phyloP scores from a whole-genome alignment of 2,329 filamentous ascomycete genomes.

The Stylonectria norvegica region DNA sequence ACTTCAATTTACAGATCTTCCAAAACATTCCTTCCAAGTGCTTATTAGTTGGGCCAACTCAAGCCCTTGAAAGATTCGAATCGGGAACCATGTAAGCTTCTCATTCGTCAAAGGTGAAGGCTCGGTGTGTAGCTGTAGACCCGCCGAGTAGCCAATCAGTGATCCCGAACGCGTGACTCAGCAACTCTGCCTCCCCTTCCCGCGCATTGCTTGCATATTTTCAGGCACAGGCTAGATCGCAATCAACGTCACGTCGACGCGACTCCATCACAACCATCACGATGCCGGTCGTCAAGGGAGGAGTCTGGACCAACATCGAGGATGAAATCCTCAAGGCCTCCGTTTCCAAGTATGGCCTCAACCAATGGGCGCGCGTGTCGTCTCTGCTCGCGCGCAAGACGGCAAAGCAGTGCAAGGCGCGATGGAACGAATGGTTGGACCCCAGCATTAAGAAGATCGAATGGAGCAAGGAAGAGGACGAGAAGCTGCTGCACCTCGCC shows the following conservation, averaged over 20 bases:
- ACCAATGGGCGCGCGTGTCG: conserved; percentile 98
- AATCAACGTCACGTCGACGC: conserved; percentile 15
- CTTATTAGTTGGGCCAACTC: too few species aligned
- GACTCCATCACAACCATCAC: conserved; percentile 24
- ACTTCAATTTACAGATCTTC: too few species aligned
- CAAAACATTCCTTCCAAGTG: too few species aligned
- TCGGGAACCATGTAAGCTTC: too few species aligned
- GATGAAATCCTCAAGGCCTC: conserved; percentile 97
- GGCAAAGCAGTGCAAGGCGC: conserved; percentile 97
- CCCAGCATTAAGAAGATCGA: conserved; percentile 98
- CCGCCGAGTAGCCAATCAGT: too few species aligned
- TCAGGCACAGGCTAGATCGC: conserved; percentile 23
- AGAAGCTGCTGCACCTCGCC: conserved; percentile 91
- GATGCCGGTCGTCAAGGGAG: conserved; percentile 73
- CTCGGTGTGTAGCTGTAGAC: too few species aligned
- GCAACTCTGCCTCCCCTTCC: conserved; percentile 13
- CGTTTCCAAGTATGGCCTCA: conserved; percentile 90
- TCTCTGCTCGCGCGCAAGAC: conserved; percentile 96
- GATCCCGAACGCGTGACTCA: too few species aligned
- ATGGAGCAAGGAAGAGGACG: conserved; percentile 98
- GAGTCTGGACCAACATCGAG: conserved; percentile 73
- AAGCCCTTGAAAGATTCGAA: too few species aligned
- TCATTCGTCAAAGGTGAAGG: too few species aligned
- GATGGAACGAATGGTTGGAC: conserved; percentile 98
- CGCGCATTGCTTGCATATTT: conserved; percentile 27